These are phyloP conservation scores for Cladobotryum protrusum DNA, from an alignment of 2,329 filamentous ascomycete species.

Conservation along the genomic window DNA sequence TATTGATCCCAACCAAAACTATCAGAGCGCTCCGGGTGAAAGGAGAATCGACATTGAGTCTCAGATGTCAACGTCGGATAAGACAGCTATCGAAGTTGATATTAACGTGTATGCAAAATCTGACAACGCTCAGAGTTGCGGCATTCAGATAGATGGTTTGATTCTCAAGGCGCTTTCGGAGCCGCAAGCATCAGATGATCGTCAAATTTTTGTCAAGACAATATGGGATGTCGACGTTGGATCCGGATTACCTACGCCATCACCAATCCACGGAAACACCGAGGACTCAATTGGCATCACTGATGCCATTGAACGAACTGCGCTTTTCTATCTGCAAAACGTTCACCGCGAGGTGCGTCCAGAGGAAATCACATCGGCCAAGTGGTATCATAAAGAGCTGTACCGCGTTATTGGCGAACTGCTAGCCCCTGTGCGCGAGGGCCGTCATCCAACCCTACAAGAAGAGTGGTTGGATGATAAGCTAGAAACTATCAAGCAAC, in stretches of 20 bases:
- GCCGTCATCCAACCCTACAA: neutral
- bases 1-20: neutral
- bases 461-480: constrained; percentile 3
- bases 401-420: neutral
- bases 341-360: neutral
- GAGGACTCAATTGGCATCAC: neutral
- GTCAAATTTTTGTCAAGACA: constrained; percentile 2
- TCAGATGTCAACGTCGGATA: neutral
- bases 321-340: neutral
- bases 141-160: neutral
- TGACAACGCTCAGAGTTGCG: neutral
- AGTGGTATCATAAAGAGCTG: constrained; percentile 1
- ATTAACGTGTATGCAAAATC: neutral
- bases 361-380: neutral
- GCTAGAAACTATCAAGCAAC: neutral
- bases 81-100: neutral
- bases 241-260: neutral
- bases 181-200: neutral
- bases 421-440: neutral
- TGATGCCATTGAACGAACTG: neutral
- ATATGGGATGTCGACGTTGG: constrained; percentile 1
- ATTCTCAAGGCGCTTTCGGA: neutral
- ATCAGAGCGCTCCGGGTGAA: neutral
- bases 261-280: neutral
- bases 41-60: neutral